Base-by-base conservation (phyloP, 139 green algal species). In the Chlorella sp. region DNA sequence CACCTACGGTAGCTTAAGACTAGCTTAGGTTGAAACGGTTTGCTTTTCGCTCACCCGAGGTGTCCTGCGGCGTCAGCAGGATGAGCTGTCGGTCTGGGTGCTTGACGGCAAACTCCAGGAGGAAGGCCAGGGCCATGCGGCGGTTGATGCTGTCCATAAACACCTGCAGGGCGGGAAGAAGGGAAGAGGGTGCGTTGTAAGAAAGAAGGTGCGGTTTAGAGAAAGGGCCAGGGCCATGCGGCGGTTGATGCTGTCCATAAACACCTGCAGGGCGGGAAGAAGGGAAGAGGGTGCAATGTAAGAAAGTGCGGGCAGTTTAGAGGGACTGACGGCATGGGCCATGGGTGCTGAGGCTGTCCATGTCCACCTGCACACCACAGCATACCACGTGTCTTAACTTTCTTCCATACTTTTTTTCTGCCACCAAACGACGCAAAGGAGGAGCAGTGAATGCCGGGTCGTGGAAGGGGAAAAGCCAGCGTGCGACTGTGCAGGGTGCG, bases 11-110 rank as follows among this genome's bases (percentile, higher is more conserved):
- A n/a, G n/a, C n/a, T n/a, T n/a, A n/a, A n/a, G n/a, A n/a, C n/a
- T n/a, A n/a, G n/a, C n/a, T n/a, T n/a, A n/a, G n/a, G n/a, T n/a
- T n/a, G n/a, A 34, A 15, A 92, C 21, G 96, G 96, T 76, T 95
- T 97, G 30, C 97, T 92, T 60, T 97, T 94, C 34, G 75, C 76
- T 37, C 76, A 82, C 76, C 36, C 36, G 37, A 12, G 19, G 30
- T 57, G 36, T 82, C 94, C 92, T 96, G 94, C 22, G 96, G 96
- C 81, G 96, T 97, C 30, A 98, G 92, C 57, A 98, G 94, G 34
- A 98, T 89, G 86, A 96, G 96, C 91, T 98, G 96, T 75, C 93
- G 91, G 42, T 94, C 85, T 19, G 39, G 34, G 48, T 95, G 75
- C 39, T 95, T 88, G 19, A 79, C 30, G 0, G 95, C 95, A 92